phyloP scores from a whole-genome alignment of 1,284 basidiomycete genomes.

The Ganoderma lucidum region DNA sequence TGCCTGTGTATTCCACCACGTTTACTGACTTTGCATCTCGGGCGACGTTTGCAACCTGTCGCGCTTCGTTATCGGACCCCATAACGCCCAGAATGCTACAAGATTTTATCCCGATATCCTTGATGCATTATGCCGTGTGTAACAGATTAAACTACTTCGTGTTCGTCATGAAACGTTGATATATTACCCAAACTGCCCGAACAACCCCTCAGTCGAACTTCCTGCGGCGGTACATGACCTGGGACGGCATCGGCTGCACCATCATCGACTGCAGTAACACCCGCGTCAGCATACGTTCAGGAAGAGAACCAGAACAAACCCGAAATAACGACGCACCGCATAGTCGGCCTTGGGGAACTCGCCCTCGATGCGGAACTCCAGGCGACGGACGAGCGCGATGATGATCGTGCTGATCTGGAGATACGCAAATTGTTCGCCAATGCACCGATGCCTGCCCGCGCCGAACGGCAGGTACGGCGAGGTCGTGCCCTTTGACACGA shows the following conservation, averaged over 20 bases:
- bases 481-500: slow-evolving; percentile 92
- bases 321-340: slow-evolving; percentile 68
- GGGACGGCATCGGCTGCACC: slow-evolving; percentile 40
- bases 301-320: background rate
- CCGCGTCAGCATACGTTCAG: background rate
- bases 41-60: background rate
- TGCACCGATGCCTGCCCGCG: slow-evolving; percentile 94
- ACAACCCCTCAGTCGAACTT: slow-evolving; percentile 38
- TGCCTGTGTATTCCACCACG: too few relatives aligned
- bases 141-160: slow-evolving; percentile 11
- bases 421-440: slow-evolving; percentile 98
- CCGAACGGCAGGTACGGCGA: slow-evolving; percentile 96
- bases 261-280: slow-evolving; percentile 40
- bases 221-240: slow-evolving; percentile 56
- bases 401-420: slow-evolving; percentile 92
- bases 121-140: background rate
- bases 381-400: slow-evolving; percentile 78
- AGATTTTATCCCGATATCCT: background rate
- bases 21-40: background rate
- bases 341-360: slow-evolving; percentile 89
- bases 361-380: slow-evolving; percentile 77
- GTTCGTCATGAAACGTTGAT: slow-evolving; percentile 2
- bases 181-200: background rate
- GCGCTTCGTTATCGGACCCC: background rate
- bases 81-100: background rate